A percentile compares a stretch with the other conserved stretches of the same genome.
These are phyloP conservation scores for Diplodia seriata DNA, from an alignment of 2,329 filamentous ascomycete species.

Conservation along the genomic window DNA sequence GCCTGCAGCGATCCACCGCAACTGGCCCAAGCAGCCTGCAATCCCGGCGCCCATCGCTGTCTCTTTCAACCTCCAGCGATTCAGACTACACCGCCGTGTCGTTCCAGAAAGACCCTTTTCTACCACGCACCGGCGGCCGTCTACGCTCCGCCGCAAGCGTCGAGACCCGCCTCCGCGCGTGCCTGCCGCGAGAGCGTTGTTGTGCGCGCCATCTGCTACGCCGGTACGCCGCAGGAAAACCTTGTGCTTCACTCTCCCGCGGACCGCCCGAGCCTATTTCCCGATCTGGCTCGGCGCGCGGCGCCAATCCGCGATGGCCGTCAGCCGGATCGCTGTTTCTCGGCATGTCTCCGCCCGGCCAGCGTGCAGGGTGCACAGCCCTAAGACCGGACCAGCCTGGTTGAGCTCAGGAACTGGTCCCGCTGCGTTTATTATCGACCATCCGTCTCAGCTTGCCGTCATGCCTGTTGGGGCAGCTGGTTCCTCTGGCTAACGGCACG, in stretches of 20 bases:
- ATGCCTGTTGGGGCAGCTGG: background rate
- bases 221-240: slow-evolving; percentile 11
- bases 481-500: slow-evolving; percentile 15
- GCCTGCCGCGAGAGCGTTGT: background rate
- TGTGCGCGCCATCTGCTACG: background rate
- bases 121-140: background rate
- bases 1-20: slow-evolving; percentile 7
- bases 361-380: background rate
- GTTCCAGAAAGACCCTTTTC: background rate
- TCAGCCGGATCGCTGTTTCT: slow-evolving; percentile 13
- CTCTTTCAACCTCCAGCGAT: background rate
- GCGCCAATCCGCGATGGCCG: slow-evolving; percentile 5
- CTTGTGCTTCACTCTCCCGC: background rate
- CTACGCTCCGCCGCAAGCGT: background rate
- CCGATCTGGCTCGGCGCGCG: background rate
- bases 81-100: background rate
- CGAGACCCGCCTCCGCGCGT: slow-evolving; percentile 4
- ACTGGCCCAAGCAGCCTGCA: background rate
- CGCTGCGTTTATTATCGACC: background rate
- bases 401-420: background rate
- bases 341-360: background rate
- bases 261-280: slow-evolving; percentile 2
- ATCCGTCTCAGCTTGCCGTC: background rate
- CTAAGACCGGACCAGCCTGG: slow-evolving; percentile 6
- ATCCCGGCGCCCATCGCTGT: background rate